Conservation (phyloP, 495 filamentous ascomycete species). For the Daldinia vernicosa region DNA sequence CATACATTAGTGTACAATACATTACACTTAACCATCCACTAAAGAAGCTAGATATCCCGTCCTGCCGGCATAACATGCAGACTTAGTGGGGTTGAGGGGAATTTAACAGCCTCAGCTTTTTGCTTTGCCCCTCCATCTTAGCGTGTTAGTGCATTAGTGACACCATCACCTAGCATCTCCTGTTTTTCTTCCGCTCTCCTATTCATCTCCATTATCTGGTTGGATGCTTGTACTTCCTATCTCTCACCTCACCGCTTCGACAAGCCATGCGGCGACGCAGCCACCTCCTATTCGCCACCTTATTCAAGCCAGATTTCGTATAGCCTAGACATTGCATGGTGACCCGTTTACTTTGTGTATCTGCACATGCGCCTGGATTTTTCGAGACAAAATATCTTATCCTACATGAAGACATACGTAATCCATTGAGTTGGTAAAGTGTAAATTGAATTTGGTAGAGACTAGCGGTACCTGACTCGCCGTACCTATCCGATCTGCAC, state of each 20-base stretch:
- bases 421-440: conserved; percentile 10
- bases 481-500: conserved; percentile 25
- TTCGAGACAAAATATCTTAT: conserved; percentile 9
- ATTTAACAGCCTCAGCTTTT: conserved; percentile 33
- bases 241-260: conserved; percentile 37
- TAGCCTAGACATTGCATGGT: conserved; percentile 20
- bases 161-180: conserved; percentile 18
- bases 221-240: conserved; percentile 25
- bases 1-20: too few relatives aligned
- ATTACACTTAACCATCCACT: too few relatives aligned
- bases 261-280: conserved; percentile 26
- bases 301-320: conserved; percentile 17
- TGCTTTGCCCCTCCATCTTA: conserved; percentile 22
- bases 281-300: conserved; percentile 30
- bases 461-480: conserved; percentile 11
- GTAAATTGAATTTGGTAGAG: conserved; percentile 12
- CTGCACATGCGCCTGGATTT: conserved; percentile 11
- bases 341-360: background rate
- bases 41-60: background rate
- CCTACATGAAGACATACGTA: conserved; percentile 4
- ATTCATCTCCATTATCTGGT: conserved; percentile 7
- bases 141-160: conserved; percentile 16
- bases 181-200: conserved; percentile 12
- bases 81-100: conserved; percentile 13
- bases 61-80: conserved; percentile 13